Base-by-base conservation (phyloP, 257 asterid species). In the Solanum corneliomulleri region DNA sequence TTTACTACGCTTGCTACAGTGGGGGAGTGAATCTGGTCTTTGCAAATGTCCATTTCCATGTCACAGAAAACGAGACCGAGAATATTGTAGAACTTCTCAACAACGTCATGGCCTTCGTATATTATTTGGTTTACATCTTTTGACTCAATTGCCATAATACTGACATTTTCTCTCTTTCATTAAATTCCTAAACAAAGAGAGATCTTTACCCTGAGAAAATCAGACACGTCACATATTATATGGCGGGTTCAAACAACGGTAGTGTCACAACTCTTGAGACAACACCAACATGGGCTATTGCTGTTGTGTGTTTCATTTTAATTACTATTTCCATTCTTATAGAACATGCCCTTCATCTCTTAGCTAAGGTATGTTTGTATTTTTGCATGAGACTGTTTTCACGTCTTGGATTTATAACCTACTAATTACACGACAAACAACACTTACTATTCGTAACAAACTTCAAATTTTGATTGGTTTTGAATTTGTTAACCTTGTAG, bases 271-370 rank as follows among this genome's bases (percentile, higher is more conserved):
- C 92, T 52, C 93, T 94, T 11, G 94, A 90, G 86, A 41, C 27
- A 33, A 94, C 95, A 60, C 93, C 98, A 91, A 89, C 98, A 3
- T 95, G 95, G 96, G 98, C 98, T 37, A 94, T 94, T 89, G 97
- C 96, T 5, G 87, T 90, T 66, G 93, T 95, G 89, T 94, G 92
- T 52, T 93, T 92, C 92, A 44, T 90, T 87, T 70, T 95, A 86
- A 88, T 95, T 1, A 77, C 93, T 7, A 45, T 88, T 44, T 95
- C 98, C 83, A 72, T 95, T 86, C 88, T 94, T 37, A 90, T 95
- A 18, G 98, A 95, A 76, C 97, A 91, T 14, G 92, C 70, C n/a
- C 94, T 95, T 88, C 95, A 93, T 91, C 90, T 92, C 70, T 62
- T 95, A 85, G 92, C 95, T 37, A 90, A 93, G 96, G 97, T 95